Conservation (phyloP, 106 monocot species). For the Alisma plantagoaquatica region DNA sequence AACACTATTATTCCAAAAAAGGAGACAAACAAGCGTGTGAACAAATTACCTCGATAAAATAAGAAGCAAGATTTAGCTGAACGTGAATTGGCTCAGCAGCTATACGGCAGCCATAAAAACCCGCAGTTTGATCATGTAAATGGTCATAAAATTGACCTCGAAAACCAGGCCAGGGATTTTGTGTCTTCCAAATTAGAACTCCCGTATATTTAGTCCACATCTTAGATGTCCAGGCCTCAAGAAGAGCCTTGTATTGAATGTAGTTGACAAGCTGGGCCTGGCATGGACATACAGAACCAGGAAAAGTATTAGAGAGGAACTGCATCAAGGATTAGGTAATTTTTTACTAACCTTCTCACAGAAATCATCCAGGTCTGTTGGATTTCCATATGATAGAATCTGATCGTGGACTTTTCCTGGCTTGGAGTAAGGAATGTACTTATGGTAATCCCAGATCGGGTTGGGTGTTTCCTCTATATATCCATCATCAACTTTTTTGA, state of each 20-base stretch:
- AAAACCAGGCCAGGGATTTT: conserved; percentile 97
- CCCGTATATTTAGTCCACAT: conserved; percentile 98
- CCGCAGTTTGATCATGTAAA: conserved; percentile 92
- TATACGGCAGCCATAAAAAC: conserved; percentile 93
- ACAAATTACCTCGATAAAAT: conserved; percentile 87
- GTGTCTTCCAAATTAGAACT: conserved; percentile 93
- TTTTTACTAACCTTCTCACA: conserved; percentile 61
- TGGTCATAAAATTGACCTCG: conserved; percentile 98
- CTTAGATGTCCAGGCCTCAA: conserved; percentile 87
- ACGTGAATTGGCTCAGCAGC: conserved; percentile 91
- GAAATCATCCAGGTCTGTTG: conserved; percentile 84
- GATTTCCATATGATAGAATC: conserved; percentile 66
- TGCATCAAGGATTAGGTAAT: background rate
- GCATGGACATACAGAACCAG: conserved; percentile 1
- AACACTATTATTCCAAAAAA: no score
- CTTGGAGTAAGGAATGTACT: conserved; percentile 89
- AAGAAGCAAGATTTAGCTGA: conserved; percentile 74
- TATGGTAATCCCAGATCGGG: conserved; percentile 96
- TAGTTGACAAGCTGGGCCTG: conserved; percentile 98
- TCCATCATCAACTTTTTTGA: conserved; percentile 44
- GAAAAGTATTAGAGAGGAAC: background rate
- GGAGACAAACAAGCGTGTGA: no score
- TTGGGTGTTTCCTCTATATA: conserved; percentile 80
- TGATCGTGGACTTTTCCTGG: conserved; percentile 94
- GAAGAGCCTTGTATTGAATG: conserved; percentile 86